These are phyloP conservation scores for Astrephomene gubernaculifera DNA, from an alignment of 139 green algal genomes.

Conservation along the genomic window DNA sequence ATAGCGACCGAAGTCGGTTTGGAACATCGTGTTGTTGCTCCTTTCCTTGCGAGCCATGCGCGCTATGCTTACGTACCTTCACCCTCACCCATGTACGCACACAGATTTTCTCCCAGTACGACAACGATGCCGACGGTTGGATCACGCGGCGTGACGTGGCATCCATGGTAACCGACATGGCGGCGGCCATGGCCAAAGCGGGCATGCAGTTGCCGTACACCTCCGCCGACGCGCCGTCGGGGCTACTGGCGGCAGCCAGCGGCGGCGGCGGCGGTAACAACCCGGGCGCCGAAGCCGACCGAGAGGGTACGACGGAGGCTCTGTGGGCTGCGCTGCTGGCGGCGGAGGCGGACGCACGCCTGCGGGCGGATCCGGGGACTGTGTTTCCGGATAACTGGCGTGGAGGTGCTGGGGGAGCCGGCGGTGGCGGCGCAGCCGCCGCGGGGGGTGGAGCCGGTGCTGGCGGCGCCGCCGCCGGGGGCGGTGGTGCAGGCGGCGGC, in stretches of 20 bases:
- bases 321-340: conserved; percentile 9
- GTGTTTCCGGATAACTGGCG: conserved; percentile 16
- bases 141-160: conserved; percentile 27
- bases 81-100: background rate
- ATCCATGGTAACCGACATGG: conserved; percentile 38
- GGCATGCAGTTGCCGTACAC: conserved; percentile 18
- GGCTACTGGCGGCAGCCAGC: background rate
- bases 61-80: too few species aligned
- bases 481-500: too few species aligned
- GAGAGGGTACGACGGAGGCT: background rate
- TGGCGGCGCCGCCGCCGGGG: background rate
- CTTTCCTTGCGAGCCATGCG: too few species aligned
- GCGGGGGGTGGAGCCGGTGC: background rate
- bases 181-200: background rate
- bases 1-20: too few species aligned
- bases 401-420: background rate
- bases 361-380: background rate
- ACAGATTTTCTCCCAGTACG: conserved; percentile 40
- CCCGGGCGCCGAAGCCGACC: background rate
- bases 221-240: background rate
- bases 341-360: conserved; percentile 12
- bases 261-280: background rate
- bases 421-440: background rate
- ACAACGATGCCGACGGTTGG: conserved; percentile 32
- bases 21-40: too few species aligned